Percentiles rank a stretch among this genome's conserved stretches.
phyloP scores from a whole-genome alignment of 345 rosid species.

The Reutealis trisperma region DNA sequence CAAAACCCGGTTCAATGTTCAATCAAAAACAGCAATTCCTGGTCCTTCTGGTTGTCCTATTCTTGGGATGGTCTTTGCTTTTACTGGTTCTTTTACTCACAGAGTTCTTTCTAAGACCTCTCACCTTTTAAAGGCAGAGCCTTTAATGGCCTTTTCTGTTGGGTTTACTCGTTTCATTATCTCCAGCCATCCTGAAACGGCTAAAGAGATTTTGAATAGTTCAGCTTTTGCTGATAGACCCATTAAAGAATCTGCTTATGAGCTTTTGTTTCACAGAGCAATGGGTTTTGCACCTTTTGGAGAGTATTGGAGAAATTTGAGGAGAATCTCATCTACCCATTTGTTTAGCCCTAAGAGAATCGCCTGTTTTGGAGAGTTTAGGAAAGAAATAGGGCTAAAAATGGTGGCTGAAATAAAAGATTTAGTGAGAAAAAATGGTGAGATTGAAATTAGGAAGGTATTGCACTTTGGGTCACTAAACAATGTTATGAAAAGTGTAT shows the following conservation, averaged over 20 bases:
- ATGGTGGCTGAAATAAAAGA: constrained; percentile 47
- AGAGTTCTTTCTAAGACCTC: constrained; percentile 54
- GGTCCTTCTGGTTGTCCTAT: constrained; percentile 72
- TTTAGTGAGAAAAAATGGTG: constrained; percentile 33
- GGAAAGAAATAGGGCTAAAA: constrained; percentile 48
- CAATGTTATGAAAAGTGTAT: constrained; percentile 75
- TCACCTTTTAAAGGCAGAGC: constrained; percentile 33
- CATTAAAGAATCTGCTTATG: constrained; percentile 83
- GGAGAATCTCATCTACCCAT: constrained; percentile 77
- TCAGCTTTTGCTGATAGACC: constrained; percentile 86
- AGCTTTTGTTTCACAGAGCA: constrained; percentile 75
- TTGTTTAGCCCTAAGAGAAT: constrained; percentile 75
- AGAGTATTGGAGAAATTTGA: constrained; percentile 82
- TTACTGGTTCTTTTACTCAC: constrained; percentile 55
- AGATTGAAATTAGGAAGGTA: constrained; percentile 47
- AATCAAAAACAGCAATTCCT: constrained; percentile 38
- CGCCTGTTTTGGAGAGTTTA: constrained; percentile 41
- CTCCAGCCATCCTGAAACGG: constrained; percentile 69
- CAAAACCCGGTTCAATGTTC: constrained; percentile 25
- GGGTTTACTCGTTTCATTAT: constrained; percentile 73
- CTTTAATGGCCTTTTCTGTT: constrained; percentile 78
- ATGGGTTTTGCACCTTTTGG: constrained; percentile 89
- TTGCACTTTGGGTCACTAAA: constrained; percentile 73
- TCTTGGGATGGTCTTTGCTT: constrained; percentile 44
- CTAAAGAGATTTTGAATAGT: constrained; percentile 70